These are phyloP conservation scores for Truncatella angustata DNA, from an alignment of 2,329 filamentous ascomycete species.

Conservation along the genomic window DNA sequence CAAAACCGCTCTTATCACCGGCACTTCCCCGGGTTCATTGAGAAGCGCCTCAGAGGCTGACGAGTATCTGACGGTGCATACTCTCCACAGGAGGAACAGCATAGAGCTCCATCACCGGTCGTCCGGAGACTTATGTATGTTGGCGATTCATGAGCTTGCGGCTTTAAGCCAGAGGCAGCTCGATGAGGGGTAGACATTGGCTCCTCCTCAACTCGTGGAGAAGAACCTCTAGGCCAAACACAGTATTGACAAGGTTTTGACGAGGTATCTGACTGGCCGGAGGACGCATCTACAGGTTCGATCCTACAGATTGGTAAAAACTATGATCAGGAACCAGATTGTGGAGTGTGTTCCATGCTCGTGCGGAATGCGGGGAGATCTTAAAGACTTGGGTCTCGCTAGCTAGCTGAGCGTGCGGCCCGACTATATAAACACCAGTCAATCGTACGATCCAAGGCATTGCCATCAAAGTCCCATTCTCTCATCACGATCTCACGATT, in stretches of 20 bases:
- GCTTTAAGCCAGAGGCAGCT: too few relatives aligned
- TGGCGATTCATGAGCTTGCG: not conserved
- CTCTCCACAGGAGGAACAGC: too few relatives aligned
- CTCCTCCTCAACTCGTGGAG: too few relatives aligned
- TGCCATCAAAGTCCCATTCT: not conserved
- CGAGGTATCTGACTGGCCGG: not conserved
- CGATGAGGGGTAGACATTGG: too few relatives aligned
- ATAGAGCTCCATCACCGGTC: not conserved
- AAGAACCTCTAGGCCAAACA: not conserved
- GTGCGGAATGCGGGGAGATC: not conserved
- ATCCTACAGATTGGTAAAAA: not conserved
- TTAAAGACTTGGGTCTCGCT: not conserved
- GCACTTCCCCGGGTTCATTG: not conserved
- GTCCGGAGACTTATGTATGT: not conserved
- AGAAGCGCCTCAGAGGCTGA: not conserved
- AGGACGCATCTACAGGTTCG: not conserved
- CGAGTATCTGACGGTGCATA: not conserved
- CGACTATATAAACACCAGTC: conserved; percentile 2
- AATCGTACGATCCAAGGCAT: not conserved
- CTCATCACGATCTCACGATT: conserved; percentile 1
- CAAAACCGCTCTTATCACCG: not conserved
- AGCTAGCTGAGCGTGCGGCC: not conserved
- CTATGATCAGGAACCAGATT: not conserved
- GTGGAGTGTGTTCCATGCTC: too few relatives aligned
- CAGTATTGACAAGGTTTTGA: not conserved